Base-by-base conservation (phyloP, 441 rosid genomes). In the Melastoma candidum region DNA sequence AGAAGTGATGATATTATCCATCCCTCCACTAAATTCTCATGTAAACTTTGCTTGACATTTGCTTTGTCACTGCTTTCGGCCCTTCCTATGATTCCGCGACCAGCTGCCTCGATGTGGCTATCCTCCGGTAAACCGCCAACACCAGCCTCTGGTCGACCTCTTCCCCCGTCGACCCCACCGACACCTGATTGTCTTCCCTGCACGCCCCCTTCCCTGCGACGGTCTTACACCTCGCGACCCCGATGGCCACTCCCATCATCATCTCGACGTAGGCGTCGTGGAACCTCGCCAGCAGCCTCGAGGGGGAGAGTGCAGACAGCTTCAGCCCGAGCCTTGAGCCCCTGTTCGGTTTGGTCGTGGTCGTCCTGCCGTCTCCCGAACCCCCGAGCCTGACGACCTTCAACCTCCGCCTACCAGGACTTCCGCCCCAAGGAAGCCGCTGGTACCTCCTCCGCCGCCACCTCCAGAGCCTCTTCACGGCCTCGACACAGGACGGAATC, bases 401-500 rank as follows among this genome's bases (percentile, higher is more conserved):
- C 53, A 61, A 41, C 59, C 26, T 61, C 53, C 52, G 54, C 7
- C 44, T 48, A 27, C 17, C 11, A 2, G 1, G 7, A 29, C 7
- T 6, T 2, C 51, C 22, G 22, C 45, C 26, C 9, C 58, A 24
- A 0, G 47, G 9, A 0, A 61, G 54, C 22, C 39, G 47, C 27
- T 61, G 59, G 59, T 61, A 61, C 46, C 47, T 54, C 17, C 53
- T 54, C 46, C 59, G 53, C 41, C 41, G 22, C 22, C 22, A 17
- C 64, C 58, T 61, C 65, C 65, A 61, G 47, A 47, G 47, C 53
- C 65, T 61, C 59, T 61, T 61, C 53, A 61, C n/a, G 59, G 39
- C 43, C 36, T 54, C 43, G 44, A 41, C 22, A 17, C 22, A 61
- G 36, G 43, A 61, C 0, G 64, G 48, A 29, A 44, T 52, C 11